These are phyloP conservation scores for Solanum peruvianum DNA, from an alignment of 257 asterid genomes.

Conservation along the genomic window DNA sequence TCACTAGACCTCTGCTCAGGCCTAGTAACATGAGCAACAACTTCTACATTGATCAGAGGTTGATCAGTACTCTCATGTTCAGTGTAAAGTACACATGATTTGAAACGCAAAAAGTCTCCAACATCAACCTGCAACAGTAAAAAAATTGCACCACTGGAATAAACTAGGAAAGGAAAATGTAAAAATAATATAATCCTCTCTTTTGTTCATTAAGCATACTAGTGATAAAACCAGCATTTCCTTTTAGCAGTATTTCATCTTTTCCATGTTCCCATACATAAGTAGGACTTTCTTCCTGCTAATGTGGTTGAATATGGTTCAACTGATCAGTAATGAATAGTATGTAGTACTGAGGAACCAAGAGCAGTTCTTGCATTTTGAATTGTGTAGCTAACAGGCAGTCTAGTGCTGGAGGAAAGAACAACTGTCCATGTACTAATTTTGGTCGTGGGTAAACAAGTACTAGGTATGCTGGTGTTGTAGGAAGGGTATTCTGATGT, in stretches of 20 bases:
- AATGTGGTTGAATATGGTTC: no score
- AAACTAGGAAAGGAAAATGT: not conserved
- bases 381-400: not conserved
- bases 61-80: slow-evolving; percentile 53
- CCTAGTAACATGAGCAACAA: slow-evolving; percentile 90
- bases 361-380: not conserved
- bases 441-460: not conserved
- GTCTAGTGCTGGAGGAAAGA: not conserved
- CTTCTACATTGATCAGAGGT: slow-evolving; percentile 79
- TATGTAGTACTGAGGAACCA: not conserved
- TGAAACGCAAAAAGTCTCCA: slow-evolving; percentile 91
- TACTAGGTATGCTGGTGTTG: not conserved
- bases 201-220: not conserved
- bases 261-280: not conserved
- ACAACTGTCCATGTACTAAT: not conserved
- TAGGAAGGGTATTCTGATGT: not conserved
- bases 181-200: not conserved
- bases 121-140: slow-evolving; percentile 72
- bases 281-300: no score
- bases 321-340: no score
- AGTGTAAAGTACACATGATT: slow-evolving; percentile 75
- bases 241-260: not conserved
- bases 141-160: not conserved
- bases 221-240: not conserved
- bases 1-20: slow-evolving; percentile 91